These are phyloP conservation scores for Nematocida ausubeli DNA, from an alignment of 371 early-diverging fungal genomes.

Conservation along the genomic window DNA sequence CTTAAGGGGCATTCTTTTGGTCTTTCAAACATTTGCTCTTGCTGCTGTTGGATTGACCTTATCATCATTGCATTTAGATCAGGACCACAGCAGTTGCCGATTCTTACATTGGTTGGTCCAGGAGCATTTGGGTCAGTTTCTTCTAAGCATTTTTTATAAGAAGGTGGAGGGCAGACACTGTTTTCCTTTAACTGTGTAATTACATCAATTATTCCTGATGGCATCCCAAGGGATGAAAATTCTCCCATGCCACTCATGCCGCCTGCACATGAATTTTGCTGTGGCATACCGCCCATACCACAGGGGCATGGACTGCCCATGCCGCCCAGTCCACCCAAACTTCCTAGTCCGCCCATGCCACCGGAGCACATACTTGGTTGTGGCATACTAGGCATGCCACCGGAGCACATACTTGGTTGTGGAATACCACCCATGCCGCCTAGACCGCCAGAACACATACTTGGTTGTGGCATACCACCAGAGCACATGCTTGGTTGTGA, in stretches of 20 bases:
- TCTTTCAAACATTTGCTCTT: background rate
- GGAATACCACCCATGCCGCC: background rate
- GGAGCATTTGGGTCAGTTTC: background rate
- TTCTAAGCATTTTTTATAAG: background rate
- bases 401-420: background rate
- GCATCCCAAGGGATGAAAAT: background rate
- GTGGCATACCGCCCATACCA: background rate
- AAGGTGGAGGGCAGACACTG: background rate
- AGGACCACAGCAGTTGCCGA: background rate
- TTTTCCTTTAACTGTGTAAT: background rate
- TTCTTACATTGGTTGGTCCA: background rate
- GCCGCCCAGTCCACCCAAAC: background rate
- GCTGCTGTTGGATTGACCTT: background rate
- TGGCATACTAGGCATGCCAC: background rate
- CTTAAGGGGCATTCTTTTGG: conserved; percentile 6
- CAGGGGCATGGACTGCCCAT: background rate
- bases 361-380: background rate
- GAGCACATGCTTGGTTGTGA: background rate
- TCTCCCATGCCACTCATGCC: background rate
- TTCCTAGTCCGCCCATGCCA: background rate
- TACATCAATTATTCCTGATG: background rate
- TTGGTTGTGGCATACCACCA: too few relatives aligned
- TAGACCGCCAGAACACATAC: background rate
- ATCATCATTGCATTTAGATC: conserved; percentile 14
- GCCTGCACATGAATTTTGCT: background rate